Percentiles rank a stretch among this genome's conserved stretches.
Conservation (phyloP, 805 yeast genomes). For the Priceomyces castillae region DNA sequence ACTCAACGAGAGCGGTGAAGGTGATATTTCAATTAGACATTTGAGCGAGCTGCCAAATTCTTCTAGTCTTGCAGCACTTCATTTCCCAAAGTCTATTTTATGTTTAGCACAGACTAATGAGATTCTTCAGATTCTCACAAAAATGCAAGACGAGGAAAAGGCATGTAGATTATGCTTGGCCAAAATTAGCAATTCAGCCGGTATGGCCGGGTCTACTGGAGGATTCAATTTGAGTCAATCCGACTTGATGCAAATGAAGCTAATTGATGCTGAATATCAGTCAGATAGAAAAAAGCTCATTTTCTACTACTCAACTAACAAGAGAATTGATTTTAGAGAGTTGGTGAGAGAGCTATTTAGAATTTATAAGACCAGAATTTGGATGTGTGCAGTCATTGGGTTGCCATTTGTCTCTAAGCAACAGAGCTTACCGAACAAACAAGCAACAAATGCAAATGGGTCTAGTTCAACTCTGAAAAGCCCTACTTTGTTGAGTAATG, state of each 20-base stretch:
- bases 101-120: constrained; percentile 63
- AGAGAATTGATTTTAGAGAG: constrained; percentile 70
- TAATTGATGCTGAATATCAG: constrained; percentile 77
- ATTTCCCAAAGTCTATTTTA: constrained; percentile 66
- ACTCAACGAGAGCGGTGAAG: constrained; percentile 33
- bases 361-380: constrained; percentile 74
- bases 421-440: neutral
- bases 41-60: constrained; percentile 14
- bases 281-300: constrained; percentile 77
- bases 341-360: constrained; percentile 71
- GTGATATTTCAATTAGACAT: constrained; percentile 25
- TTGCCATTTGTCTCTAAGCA: constrained; percentile 23
- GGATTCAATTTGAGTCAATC: constrained; percentile 7
- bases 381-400: constrained; percentile 73
- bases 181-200: constrained; percentile 46
- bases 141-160: constrained; percentile 65
- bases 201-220: constrained; percentile 5
- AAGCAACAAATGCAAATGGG: neutral
- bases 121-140: constrained; percentile 53
- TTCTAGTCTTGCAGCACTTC: constrained; percentile 45
- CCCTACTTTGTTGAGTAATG: constrained; percentile 4
- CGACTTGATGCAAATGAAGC: constrained; percentile 46
- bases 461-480: constrained; percentile 4
- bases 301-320: constrained; percentile 59
- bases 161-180: constrained; percentile 61